These are phyloP conservation scores for Diplodia intermedia DNA, from an alignment of 2,329 filamentous ascomycete genomes.

Conservation along the genomic window DNA sequence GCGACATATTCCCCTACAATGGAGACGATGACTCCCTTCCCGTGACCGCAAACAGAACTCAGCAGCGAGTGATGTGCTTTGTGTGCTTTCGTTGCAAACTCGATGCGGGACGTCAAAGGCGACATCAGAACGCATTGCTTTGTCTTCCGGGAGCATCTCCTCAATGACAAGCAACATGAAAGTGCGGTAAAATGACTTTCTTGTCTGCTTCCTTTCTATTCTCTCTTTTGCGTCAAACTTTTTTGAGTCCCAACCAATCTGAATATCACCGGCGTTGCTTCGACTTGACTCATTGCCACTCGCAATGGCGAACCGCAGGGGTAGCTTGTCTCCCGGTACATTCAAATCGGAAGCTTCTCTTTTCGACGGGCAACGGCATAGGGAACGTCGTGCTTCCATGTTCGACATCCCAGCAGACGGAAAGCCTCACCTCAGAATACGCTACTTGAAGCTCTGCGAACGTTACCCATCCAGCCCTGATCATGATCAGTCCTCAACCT, in stretches of 20 bases:
- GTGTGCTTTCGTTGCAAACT: background rate
- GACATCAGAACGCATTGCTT: background rate
- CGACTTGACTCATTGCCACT: no score
- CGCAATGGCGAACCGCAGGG: background rate
- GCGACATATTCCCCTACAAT: background rate
- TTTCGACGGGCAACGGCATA: background rate
- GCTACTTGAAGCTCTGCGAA: background rate
- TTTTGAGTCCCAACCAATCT: background rate
- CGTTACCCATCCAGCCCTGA: background rate
- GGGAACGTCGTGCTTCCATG: background rate
- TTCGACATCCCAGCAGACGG: background rate
- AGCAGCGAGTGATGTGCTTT: background rate
- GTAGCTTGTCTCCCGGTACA: background rate
- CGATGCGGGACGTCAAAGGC: constrained; percentile 9
- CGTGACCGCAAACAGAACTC: background rate
- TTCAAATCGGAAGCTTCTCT: background rate
- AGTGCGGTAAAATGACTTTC: background rate
- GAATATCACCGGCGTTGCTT: background rate
- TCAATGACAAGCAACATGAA: background rate
- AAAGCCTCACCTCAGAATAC: background rate
- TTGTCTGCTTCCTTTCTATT: background rate
- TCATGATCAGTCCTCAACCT: background rate
- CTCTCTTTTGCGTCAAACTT: background rate
- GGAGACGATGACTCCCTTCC: background rate
- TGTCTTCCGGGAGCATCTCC: constrained; percentile 4